A percentile compares a stretch with the other conserved stretches of the same genome.
Conservation (phyloP, 495 filamentous ascomycete genomes). For the Annulohypoxylon nitens region DNA sequence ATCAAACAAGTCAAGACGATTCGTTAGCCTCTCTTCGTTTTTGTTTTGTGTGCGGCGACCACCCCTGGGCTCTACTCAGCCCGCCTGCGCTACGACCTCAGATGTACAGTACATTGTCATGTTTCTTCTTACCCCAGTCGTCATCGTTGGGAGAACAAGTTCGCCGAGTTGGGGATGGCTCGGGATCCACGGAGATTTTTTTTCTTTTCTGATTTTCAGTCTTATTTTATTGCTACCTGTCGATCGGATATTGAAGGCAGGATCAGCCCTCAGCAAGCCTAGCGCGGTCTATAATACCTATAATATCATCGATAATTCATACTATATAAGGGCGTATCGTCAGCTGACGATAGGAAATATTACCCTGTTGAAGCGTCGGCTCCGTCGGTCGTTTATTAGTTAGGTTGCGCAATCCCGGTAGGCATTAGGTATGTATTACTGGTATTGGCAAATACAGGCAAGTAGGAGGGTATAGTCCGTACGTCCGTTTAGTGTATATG, state of each 20-base stretch:
- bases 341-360: constrained; percentile 43
- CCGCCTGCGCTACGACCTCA: constrained; percentile 32
- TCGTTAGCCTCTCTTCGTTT: constrained; percentile 43
- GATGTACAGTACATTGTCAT: constrained; percentile 41
- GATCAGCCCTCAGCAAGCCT: constrained; percentile 32
- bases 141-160: constrained; percentile 14
- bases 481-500: constrained; percentile 29
- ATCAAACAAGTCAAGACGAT: constrained; percentile 27
- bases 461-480: constrained; percentile 30
- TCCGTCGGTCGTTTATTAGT: constrained; percentile 31
- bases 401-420: constrained; percentile 32
- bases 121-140: constrained; percentile 18
- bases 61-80: constrained; percentile 38
- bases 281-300: constrained; percentile 8
- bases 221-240: constrained; percentile 20
- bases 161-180: constrained; percentile 21
- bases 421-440: not conserved
- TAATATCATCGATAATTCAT: constrained; percentile 33
- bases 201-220: constrained; percentile 25
- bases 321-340: constrained; percentile 36
- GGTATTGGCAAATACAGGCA: constrained; percentile 1
- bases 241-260: constrained; percentile 24
- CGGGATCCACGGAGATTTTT: constrained; percentile 39
- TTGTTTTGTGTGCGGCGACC: constrained; percentile 22
- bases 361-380: constrained; percentile 30